Conservation (phyloP, 306 rosid species). For the Inga leiocalycina region DNA sequence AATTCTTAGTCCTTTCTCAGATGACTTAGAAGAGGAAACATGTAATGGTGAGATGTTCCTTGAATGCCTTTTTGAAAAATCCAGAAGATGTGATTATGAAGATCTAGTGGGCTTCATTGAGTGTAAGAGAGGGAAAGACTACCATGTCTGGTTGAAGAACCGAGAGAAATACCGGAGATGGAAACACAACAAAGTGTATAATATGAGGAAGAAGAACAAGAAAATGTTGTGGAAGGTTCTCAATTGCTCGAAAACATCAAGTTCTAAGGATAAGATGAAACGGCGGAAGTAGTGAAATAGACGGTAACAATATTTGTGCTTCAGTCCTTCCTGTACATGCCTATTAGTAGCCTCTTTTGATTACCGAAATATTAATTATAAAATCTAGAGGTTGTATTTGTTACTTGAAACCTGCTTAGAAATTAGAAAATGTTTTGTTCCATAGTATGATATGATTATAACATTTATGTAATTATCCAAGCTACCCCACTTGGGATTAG, state of each 20-base stretch:
- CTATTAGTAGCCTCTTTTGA: neutral
- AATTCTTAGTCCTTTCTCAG: conserved; percentile 15
- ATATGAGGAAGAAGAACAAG: conserved; percentile 54
- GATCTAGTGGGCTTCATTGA: conserved; percentile 69
- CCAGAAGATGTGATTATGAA: conserved; percentile 39
- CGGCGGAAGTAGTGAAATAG: neutral
- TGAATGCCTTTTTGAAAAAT: conserved; percentile 41
- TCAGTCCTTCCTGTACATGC: conserved; percentile 6
- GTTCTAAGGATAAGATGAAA: neutral
- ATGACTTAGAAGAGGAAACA: conserved; percentile 42
- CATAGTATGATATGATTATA: neutral
- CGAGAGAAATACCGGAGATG: conserved; percentile 42
- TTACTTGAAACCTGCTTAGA: neutral
- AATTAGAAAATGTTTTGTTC: neutral
- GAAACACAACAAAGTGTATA: conserved; percentile 43
- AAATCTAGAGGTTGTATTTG: neutral
- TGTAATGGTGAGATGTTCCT: conserved; percentile 59
- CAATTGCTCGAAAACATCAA: conserved; percentile 21
- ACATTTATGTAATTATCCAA: neutral
- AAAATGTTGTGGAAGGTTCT: conserved; percentile 43
- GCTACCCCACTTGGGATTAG: neutral
- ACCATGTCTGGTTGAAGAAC: conserved; percentile 58
- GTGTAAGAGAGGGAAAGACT: conserved; percentile 63
- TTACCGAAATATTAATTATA: neutral
- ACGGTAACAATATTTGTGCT: neutral